Base-by-base conservation (phyloP, 176 grass and related monocot genomes). In the Tillandsia fasciculata region DNA sequence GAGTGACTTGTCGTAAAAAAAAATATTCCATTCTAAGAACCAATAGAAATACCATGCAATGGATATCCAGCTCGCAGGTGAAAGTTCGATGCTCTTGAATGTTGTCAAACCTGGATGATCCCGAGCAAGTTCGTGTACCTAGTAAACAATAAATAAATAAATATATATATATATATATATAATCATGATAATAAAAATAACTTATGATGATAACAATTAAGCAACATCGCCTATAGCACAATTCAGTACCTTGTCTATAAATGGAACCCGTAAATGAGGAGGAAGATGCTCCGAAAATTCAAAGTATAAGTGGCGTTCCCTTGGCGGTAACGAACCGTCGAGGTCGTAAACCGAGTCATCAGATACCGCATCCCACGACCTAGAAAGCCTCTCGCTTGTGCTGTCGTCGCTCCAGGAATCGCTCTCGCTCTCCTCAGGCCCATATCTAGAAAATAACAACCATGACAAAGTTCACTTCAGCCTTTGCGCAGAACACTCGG, bases 341-440 rank as follows among this genome's bases (percentile, higher is more conserved):
- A 64, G 69, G n/a, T 76, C 76, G 2, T 67, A 10, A 28, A 47
- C 27, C 14, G 74, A 79, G 18, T 84, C 81, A 23, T 88, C 83
- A 0, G 86, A 87, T 3, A 76, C 77, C 0, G 50, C 86, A 74
- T 94, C 90, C 72, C 86, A 95, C 0, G 83, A 89, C 48, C 70
- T 73, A 13, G 83, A 81, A 3, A 77, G 63, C 75, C 77, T 72
- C 29, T 87, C 83, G 6, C 68, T 78, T 2, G 52, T 57, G 23
- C 86, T 95, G 28, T 87, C 90, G 27, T 87, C 86, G 10, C 86
- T 95, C 72, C 70, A 95, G 6, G 82, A 94, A 76, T 95, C 90
- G 2, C 68, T 82, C 78, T 89, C 90, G 12, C 83, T 89, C 4
- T 85, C 83, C 63, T 85, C 77, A 48, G 33, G 68, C 24, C 56